Evolutionary conservation across 331 rosid genomes (phyloP).

Genomic region (Quercus phellos): DNA sequence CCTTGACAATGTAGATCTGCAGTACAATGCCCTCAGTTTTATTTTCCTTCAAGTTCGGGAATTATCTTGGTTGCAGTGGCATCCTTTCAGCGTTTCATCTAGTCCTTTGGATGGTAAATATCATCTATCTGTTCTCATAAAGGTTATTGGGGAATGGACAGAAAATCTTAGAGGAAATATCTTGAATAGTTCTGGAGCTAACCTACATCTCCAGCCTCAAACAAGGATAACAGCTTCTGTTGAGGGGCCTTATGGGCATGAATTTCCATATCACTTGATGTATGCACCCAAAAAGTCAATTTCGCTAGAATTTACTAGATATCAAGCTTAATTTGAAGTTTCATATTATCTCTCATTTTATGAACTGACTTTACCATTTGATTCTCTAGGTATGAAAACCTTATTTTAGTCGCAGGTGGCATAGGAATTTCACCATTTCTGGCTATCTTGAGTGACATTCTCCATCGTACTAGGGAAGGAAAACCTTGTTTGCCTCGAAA

Average conservation of each 20-base stretch:
- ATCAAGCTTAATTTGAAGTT: constrained; percentile 2
- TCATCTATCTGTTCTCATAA: constrained; percentile 73
- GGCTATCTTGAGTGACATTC: constrained; percentile 84
- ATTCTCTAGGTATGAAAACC: constrained; percentile 68
- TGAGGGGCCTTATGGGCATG: constrained; percentile 96
- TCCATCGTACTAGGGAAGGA: constrained; percentile 68
- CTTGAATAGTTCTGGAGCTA: constrained; percentile 20
- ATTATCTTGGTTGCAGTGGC: constrained; percentile 90
- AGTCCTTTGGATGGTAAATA: constrained; percentile 86
- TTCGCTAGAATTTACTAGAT: background rate
- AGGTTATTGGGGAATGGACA: constrained; percentile 94
- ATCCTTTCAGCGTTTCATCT: constrained; percentile 95
- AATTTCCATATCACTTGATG: constrained; percentile 77
- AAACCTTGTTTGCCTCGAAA: constrained; percentile 64
- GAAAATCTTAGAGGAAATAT: constrained; percentile 44
- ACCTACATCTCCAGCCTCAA: constrained; percentile 20
- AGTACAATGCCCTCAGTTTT: constrained; percentile 92
- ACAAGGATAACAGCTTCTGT: constrained; percentile 60
- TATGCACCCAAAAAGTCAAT: constrained; percentile 4
- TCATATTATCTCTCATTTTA: background rate
- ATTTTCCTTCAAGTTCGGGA: constrained; percentile 83
- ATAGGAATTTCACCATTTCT: constrained; percentile 92
- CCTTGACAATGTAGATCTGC: constrained; percentile 42
- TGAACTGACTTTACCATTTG: constrained; percentile 14
- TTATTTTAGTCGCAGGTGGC: constrained; percentile 87